These are phyloP conservation scores for Pseudogymnoascus sp. DNA, from an alignment of 2,329 filamentous ascomycete species.

Conservation along the genomic window DNA sequence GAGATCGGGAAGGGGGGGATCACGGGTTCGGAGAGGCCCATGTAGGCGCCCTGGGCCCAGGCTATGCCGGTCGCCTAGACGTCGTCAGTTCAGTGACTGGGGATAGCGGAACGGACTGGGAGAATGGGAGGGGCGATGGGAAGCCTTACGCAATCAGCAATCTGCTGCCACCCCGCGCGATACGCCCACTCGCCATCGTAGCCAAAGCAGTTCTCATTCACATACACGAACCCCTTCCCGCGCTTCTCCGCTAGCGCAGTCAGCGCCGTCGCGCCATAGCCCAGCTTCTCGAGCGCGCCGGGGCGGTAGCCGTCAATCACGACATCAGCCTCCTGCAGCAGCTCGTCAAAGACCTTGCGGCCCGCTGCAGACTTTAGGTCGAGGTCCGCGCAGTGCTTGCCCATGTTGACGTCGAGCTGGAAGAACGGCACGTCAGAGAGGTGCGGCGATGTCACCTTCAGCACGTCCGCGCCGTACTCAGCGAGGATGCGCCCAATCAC, in stretches of 20 bases:
- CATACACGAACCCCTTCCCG: constrained; percentile 57
- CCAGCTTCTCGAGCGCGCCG: constrained; percentile 54
- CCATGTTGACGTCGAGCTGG: constrained; percentile 65
- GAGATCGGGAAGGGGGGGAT: constrained; percentile 59
- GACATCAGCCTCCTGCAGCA: constrained; percentile 57
- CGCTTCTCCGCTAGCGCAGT: constrained; percentile 44
- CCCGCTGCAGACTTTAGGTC: constrained; percentile 52
- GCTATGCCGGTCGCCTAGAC: constrained; percentile 42
- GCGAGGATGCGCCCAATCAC: constrained; percentile 62
- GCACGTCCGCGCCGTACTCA: constrained; percentile 68
- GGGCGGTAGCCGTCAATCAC: constrained; percentile 64
- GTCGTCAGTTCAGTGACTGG: background rate
- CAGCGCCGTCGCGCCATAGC: constrained; percentile 53
- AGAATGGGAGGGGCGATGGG: background rate
- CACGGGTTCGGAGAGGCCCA: constrained; percentile 55
- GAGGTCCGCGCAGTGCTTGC: constrained; percentile 59
- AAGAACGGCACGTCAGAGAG: constrained; percentile 67
- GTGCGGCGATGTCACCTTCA: constrained; percentile 61
- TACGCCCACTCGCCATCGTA: constrained; percentile 53
- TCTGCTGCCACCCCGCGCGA: constrained; percentile 63
- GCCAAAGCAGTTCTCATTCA: constrained; percentile 65
- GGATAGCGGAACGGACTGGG: background rate
- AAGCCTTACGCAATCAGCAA: constrained; percentile 50
- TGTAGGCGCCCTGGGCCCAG: constrained; percentile 55
- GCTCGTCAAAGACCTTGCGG: constrained; percentile 46